These are phyloP conservation scores for Trametes sanguinea DNA, from an alignment of 768 basidiomycete species.

Conservation along the genomic window DNA sequence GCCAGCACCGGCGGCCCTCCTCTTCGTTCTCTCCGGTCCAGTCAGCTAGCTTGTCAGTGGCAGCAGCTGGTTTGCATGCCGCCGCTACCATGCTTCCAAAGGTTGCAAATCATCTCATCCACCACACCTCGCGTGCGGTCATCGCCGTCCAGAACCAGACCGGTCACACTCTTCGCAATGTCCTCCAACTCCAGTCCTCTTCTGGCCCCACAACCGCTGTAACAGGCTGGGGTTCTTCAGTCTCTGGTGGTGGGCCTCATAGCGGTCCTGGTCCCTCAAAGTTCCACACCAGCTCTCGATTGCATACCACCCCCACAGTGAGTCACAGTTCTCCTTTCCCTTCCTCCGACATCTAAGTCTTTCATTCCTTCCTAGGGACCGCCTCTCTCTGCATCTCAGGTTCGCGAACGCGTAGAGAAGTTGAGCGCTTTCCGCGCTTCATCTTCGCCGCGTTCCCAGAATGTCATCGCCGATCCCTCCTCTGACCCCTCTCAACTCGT, in stretches of 20 bases:
- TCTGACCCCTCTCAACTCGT: conserved; percentile 18
- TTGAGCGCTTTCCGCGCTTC: conserved; percentile 18
- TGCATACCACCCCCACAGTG: conserved; percentile 69
- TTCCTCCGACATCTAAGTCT: neutral
- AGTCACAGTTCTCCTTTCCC: conserved; percentile 29
- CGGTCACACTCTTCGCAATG: conserved; percentile 70
- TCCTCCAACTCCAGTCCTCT: conserved; percentile 65
- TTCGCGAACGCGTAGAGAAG: conserved; percentile 22
- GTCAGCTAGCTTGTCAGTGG: neutral
- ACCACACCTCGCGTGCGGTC: conserved; percentile 75
- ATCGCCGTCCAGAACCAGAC: conserved; percentile 74
- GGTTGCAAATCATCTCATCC: conserved; percentile 75
- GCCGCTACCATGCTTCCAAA: conserved; percentile 69
- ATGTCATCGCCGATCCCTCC: conserved; percentile 2
- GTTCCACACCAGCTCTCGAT: conserved; percentile 69
- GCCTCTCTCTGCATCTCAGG: conserved; percentile 18
- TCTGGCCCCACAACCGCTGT: conserved; percentile 42
- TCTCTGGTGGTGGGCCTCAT: conserved; percentile 49
- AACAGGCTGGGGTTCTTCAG: conserved; percentile 49
- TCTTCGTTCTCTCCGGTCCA: neutral
- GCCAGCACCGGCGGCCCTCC: neutral
- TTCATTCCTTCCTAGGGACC: neutral
- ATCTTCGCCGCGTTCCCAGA: conserved; percentile 12
- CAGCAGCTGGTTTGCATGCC: conserved; percentile 19
- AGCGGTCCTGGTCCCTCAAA: conserved; percentile 75